Percentiles rank a stretch among this genome's conserved stretches.
phyloP scores from a whole-genome alignment of 495 filamentous ascomycete species.

The Podospora sp. region DNA sequence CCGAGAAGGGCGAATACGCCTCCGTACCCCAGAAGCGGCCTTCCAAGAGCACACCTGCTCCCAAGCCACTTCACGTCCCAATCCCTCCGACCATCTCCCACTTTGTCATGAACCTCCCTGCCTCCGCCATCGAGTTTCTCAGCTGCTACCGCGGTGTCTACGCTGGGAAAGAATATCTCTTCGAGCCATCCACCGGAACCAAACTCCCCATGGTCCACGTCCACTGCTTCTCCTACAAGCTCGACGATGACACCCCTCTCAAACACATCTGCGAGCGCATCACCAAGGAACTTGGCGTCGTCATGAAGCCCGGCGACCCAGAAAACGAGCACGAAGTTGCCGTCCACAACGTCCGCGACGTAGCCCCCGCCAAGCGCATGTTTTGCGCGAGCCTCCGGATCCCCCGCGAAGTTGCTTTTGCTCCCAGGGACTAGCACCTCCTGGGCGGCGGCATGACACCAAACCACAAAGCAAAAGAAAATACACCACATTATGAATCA shows the following conservation, averaged over 20 bases:
- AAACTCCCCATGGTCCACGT: slow-evolving; percentile 84
- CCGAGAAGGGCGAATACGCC: slow-evolving; percentile 50
- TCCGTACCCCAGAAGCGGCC: slow-evolving; percentile 44
- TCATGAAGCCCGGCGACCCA: slow-evolving; percentile 60
- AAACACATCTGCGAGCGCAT: slow-evolving; percentile 72
- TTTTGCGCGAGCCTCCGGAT: slow-evolving; percentile 92
- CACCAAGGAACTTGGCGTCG: slow-evolving; percentile 59
- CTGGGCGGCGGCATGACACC: neutral
- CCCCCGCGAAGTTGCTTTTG: slow-evolving; percentile 80
- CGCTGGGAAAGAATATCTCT: slow-evolving; percentile 63
- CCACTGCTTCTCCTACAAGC: slow-evolving; percentile 83
- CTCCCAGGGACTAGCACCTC: slow-evolving; percentile 32
- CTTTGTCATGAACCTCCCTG: slow-evolving; percentile 97
- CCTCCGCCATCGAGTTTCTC: slow-evolving; percentile 81
- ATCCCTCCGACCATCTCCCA: slow-evolving; percentile 76
- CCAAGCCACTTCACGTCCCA: slow-evolving; percentile 48
- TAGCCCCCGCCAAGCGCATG: slow-evolving; percentile 93
- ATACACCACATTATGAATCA: neutral
- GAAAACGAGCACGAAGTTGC: slow-evolving; percentile 60
- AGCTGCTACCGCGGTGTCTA: slow-evolving; percentile 85
- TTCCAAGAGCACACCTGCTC: slow-evolving; percentile 36
- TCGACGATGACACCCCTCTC: slow-evolving; percentile 60
- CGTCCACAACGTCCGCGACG: slow-evolving; percentile 79
- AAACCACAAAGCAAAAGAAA: neutral
- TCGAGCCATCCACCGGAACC: slow-evolving; percentile 58